phyloP scores from a whole-genome alignment of 2,329 filamentous ascomycete genomes.

The Coniella vitis region DNA sequence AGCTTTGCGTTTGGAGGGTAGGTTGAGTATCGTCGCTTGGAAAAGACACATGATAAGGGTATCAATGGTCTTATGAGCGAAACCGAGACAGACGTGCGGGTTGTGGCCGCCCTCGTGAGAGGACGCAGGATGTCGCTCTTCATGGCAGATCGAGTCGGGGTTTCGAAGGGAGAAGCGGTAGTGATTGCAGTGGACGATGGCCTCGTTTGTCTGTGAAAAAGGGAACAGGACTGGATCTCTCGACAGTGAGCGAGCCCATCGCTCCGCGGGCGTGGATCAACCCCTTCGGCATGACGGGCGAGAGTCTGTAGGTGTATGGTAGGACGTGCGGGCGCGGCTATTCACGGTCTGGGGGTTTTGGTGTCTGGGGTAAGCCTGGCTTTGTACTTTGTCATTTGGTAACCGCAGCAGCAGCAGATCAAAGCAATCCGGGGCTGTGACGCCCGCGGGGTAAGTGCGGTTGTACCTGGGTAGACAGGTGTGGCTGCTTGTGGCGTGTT shows the following conservation, averaged over 20 bases:
- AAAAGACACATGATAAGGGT: constrained; percentile 10
- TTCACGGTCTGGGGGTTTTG: constrained; percentile 2
- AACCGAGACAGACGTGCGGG: constrained; percentile 10
- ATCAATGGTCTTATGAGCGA: constrained; percentile 11
- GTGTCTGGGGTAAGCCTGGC: no score
- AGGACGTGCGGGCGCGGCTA: constrained; percentile 5
- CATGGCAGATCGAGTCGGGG: background rate
- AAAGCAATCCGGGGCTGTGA: background rate
- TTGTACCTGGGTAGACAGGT: no score
- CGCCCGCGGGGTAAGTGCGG: background rate
- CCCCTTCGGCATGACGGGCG: background rate
- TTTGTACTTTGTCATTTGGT: background rate
- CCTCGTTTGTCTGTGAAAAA: background rate
- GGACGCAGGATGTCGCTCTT: constrained; percentile 5
- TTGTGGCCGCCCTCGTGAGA: constrained; percentile 13
- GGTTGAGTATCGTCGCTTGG: constrained; percentile 40
- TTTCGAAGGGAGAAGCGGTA: no score
- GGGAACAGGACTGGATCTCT: background rate
- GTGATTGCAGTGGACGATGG: background rate
- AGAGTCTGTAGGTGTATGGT: constrained; percentile 1
- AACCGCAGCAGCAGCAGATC: no score
- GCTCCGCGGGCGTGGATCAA: constrained; percentile 1
- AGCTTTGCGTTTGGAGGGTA: constrained; percentile 57
- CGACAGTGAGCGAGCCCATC: constrained; percentile 3
- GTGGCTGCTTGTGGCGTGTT: background rate